These are phyloP conservation scores for Microthlaspi erraticum DNA, from an alignment of 345 rosid genomes.

Conservation along the genomic window DNA sequence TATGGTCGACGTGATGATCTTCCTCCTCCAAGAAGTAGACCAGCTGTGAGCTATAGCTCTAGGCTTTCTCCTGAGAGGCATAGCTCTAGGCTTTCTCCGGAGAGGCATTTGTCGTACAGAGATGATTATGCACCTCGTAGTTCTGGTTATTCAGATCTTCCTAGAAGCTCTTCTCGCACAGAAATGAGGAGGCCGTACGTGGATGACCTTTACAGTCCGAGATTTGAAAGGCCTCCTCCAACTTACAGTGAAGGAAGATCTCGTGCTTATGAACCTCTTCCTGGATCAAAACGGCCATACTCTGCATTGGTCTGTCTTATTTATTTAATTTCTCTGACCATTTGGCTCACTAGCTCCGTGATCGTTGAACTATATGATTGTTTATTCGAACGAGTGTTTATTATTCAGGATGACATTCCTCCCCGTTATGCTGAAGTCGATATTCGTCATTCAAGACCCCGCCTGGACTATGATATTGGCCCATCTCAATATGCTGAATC, in stretches of 20 bases:
- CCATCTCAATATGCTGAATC: conserved; percentile 81
- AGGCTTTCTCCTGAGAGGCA: conserved; percentile 80
- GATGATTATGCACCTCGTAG: conserved; percentile 80
- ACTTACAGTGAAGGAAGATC: conserved; percentile 77
- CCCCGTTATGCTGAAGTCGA: conserved; percentile 76
- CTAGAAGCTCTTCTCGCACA: conserved; percentile 68
- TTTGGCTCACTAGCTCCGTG: neutral
- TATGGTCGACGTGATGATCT: conserved; percentile 75
- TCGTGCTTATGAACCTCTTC: conserved; percentile 82
- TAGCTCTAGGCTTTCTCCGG: conserved; percentile 69
- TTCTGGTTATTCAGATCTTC: conserved; percentile 74
- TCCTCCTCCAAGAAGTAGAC: conserved; percentile 85
- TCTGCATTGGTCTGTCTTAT: conserved; percentile 68
- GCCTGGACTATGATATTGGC: conserved; percentile 80
- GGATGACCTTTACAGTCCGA: conserved; percentile 77
- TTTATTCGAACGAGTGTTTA: conserved; percentile 13
- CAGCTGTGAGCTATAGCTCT: conserved; percentile 72
- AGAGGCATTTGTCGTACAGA: conserved; percentile 76
- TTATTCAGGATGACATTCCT: conserved; percentile 78
- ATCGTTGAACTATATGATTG: neutral
- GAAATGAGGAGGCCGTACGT: conserved; percentile 77
- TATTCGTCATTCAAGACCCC: conserved; percentile 84
- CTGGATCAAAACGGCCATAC: conserved; percentile 93
- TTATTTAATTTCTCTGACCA: conserved; percentile 22
- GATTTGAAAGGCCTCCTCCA: conserved; percentile 84